These are phyloP conservation scores for Taiozyma sp. DNA, from an alignment of 1,139 yeast genomes.

Conservation along the genomic window DNA sequence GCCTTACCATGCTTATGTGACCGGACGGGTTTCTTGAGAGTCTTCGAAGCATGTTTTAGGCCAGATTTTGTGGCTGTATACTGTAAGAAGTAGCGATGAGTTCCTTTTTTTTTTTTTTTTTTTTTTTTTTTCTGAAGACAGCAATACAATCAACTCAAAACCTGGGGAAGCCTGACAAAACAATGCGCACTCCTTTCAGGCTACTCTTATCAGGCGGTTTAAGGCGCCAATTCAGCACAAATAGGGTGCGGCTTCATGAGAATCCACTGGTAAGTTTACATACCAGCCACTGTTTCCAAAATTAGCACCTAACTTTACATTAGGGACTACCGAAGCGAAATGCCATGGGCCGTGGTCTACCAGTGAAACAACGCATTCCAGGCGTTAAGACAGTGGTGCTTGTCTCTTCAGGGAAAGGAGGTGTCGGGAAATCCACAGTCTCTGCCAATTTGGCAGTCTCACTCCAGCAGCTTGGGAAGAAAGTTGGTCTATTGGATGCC, in stretches of 20 bases:
- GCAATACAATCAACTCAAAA: neutral
- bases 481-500: constrained; percentile 71
- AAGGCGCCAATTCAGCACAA: neutral
- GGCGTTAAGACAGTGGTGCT: constrained; percentile 59
- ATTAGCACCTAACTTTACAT: neutral
- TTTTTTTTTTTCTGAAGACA: neutral
- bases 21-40: neutral
- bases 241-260: constrained; percentile 31
- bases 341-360: constrained; percentile 42
- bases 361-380: constrained; percentile 51
- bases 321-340: constrained; percentile 49
- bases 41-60: neutral
- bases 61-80: too few species aligned
- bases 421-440: constrained; percentile 60
- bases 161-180: neutral
- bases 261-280: constrained; percentile 46
- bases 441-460: constrained; percentile 64
- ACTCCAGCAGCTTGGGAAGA: constrained; percentile 47
- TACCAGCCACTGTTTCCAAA: neutral
- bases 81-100: neutral
- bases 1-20: neutral
- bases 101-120: too few species aligned
- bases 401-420: constrained; percentile 80
- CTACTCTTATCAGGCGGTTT: neutral
- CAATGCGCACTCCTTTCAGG: neutral